These are phyloP conservation scores for Pochonia chlamydosporia DNA, from an alignment of 2,329 filamentous ascomycete genomes.

Conservation along the genomic window DNA sequence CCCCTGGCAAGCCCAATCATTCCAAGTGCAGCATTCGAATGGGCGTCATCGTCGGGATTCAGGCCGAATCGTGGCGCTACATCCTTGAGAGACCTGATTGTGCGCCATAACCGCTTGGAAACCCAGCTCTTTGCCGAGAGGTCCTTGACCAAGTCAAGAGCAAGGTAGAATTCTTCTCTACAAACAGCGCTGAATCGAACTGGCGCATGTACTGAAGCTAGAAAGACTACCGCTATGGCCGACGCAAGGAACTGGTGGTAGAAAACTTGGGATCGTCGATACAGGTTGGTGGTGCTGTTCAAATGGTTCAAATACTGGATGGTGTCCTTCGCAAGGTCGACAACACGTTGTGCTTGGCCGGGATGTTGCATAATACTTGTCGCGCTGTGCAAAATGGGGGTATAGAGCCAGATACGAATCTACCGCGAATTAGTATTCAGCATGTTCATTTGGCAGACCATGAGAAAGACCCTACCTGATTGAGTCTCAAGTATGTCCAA, in stretches of 20 bases:
- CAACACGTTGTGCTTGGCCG: conserved; percentile 64
- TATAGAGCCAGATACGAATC: conserved; percentile 83
- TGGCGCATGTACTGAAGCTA: conserved; percentile 70
- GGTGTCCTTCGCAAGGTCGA: conserved; percentile 71
- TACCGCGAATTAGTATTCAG: conserved; percentile 14
- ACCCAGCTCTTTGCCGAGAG: conserved; percentile 67
- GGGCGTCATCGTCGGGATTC: conserved; percentile 39
- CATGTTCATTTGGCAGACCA: neutral
- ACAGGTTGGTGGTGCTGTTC: conserved; percentile 67
- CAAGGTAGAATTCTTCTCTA: conserved; percentile 73
- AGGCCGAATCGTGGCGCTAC: conserved; percentile 66
- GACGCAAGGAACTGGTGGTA: conserved; percentile 78
- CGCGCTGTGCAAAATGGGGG: conserved; percentile 78
- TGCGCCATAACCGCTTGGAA: conserved; percentile 67
- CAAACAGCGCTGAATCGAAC: conserved; percentile 63
- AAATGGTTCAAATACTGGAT: conserved; percentile 65
- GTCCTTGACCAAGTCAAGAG: conserved; percentile 67
- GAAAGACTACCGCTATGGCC: conserved; percentile 68
- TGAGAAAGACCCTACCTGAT: conserved; percentile 48
- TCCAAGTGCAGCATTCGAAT: conserved; percentile 45
- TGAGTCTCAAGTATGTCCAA: conserved; percentile 78
- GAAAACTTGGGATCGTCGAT: conserved; percentile 66
- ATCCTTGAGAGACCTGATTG: conserved; percentile 63
- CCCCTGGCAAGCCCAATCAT: conserved; percentile 49
- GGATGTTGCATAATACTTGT: conserved; percentile 76